These are phyloP conservation scores for Trametes maxima DNA, from an alignment of 768 basidiomycete genomes.

Conservation along the genomic window DNA sequence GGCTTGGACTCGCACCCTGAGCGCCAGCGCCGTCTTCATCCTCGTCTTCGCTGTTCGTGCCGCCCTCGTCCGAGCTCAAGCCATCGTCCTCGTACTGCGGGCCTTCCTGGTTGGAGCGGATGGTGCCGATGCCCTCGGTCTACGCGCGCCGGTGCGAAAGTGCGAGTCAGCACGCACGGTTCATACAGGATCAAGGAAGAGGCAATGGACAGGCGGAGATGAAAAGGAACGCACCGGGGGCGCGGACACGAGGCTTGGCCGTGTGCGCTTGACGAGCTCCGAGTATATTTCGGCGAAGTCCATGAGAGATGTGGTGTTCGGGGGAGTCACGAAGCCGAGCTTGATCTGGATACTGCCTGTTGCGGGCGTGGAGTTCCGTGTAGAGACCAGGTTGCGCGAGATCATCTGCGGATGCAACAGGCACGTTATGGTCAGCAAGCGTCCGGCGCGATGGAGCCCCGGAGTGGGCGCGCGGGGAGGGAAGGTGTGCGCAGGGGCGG, in stretches of 20 bases:
- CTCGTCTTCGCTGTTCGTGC: conserved; percentile 38
- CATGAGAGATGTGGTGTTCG: conserved; percentile 46
- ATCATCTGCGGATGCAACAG: conserved; percentile 42
- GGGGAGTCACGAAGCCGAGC: conserved; percentile 55
- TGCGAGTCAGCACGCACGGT: not conserved
- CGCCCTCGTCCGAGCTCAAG: conserved; percentile 57
- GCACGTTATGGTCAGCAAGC: too few relatives aligned
- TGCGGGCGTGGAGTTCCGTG: conserved; percentile 48
- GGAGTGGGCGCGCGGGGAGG: too few relatives aligned
- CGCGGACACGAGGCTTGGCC: conserved; percentile 70
- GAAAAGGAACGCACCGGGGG: conserved; percentile 60
- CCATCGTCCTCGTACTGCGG: conserved; percentile 77
- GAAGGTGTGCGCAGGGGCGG: not conserved
- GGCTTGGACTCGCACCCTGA: conserved; percentile 23
- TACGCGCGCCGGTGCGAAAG: conserved; percentile 30
- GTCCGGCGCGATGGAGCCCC: too few relatives aligned
- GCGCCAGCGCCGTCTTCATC: conserved; percentile 37
- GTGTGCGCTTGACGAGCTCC: conserved; percentile 63
- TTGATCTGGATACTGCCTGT: conserved; percentile 61
- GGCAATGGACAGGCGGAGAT: not conserved
- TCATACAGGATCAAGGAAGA: not conserved
- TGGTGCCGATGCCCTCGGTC: conserved; percentile 87
- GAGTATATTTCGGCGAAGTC: conserved; percentile 62
- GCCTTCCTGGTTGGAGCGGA: conserved; percentile 60
- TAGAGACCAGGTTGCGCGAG: conserved; percentile 48